phyloP scores from a whole-genome alignment of 2,329 filamentous ascomycete species.

The Nectriaceae sp. region DNA sequence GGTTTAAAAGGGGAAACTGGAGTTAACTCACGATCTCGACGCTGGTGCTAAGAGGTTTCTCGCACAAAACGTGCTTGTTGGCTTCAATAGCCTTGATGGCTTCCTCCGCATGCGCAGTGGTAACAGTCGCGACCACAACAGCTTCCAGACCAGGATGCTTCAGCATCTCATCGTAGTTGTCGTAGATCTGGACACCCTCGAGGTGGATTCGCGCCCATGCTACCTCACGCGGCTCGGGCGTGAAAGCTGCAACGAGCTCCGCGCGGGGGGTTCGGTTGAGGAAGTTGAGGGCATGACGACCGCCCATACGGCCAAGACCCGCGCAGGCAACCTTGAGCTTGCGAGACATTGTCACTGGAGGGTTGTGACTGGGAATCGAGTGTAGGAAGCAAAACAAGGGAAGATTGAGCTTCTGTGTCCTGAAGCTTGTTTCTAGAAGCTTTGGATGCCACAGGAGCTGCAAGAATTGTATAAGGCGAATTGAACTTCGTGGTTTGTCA shows the following conservation, averaged over 20 bases:
- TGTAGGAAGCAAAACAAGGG: neutral
- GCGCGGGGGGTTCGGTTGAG: constrained; percentile 26
- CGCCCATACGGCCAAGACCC: constrained; percentile 29
- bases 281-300: constrained; percentile 29
- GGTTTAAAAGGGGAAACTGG: constrained; percentile 9
- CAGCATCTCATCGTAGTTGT: constrained; percentile 28
- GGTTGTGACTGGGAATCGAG: neutral
- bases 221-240: constrained; percentile 24
- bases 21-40: constrained; percentile 56
- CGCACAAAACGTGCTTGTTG: constrained; percentile 28
- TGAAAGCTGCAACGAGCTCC: constrained; percentile 28
- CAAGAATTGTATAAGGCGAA: no score
- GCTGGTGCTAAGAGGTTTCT: constrained; percentile 28
- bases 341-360: constrained; percentile 17
- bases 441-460: neutral
- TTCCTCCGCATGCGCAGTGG: constrained; percentile 27
- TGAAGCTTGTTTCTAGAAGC: neutral
- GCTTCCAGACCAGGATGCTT: constrained; percentile 29
- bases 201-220: constrained; percentile 25
- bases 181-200: constrained; percentile 25
- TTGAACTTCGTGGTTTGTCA: neutral
- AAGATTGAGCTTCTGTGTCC: neutral
- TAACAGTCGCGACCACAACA: constrained; percentile 27
- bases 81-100: constrained; percentile 29
- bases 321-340: constrained; percentile 27